A percentile compares a stretch with the other conserved stretches of the same genome.
phyloP scores from a whole-genome alignment of 768 basidiomycete genomes.

The Pleurotus tuoliensis region DNA sequence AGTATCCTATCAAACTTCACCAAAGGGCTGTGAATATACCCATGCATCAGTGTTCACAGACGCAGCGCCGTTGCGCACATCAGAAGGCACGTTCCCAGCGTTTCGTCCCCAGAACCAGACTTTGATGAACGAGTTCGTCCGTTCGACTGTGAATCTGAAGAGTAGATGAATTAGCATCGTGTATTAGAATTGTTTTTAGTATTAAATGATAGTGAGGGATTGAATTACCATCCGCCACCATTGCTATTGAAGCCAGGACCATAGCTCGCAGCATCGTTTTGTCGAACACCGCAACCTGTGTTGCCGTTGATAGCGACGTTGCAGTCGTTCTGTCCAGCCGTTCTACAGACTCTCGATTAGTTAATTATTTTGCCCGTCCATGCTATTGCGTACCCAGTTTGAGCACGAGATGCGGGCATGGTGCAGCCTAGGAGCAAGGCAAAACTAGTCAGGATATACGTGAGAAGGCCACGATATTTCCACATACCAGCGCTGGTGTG shows the following conservation, averaged over 20 bases:
- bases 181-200: no score
- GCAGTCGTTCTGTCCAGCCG: conserved; percentile 40
- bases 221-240: conserved; percentile 58
- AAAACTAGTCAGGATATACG: neutral
- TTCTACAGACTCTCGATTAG: conserved; percentile 20
- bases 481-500: conserved; percentile 49
- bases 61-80: conserved; percentile 36
- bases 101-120: conserved; percentile 74
- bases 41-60: conserved; percentile 46
- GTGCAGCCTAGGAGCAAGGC: conserved; percentile 37
- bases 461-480: neutral
- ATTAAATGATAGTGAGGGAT: neutral
- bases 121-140: conserved; percentile 50
- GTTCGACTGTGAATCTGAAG: conserved; percentile 59
- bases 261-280: conserved; percentile 40
- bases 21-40: conserved; percentile 31
- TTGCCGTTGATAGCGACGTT: conserved; percentile 44
- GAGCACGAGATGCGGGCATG: conserved; percentile 40
- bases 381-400: conserved; percentile 38
- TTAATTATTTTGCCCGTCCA: no score
- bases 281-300: conserved; percentile 52
- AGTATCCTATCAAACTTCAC: neutral
- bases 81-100: conserved; percentile 40
- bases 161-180: neutral
- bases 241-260: conserved; percentile 54